Conservation (phyloP, 768 basidiomycete species). For the Xerocomus spinulosus region DNA sequence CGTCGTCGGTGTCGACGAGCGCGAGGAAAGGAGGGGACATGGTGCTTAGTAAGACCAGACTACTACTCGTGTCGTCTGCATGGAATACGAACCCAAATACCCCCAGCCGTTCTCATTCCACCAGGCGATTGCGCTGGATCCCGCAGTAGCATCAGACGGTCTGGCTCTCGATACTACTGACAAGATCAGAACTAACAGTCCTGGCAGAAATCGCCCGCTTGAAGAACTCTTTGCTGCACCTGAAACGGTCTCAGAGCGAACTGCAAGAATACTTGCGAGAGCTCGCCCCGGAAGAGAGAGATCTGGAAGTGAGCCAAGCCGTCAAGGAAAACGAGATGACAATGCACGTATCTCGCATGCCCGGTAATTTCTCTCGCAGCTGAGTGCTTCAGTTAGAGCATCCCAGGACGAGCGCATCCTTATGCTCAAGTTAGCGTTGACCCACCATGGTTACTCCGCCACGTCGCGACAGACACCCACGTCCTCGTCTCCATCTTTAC, state of each 20-base stretch:
- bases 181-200: not conserved
- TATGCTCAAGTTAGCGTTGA: slow-evolving; percentile 62
- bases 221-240: slow-evolving; percentile 61
- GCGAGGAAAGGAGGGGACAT: slow-evolving; percentile 48
- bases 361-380: slow-evolving; percentile 2
- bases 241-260: slow-evolving; percentile 57
- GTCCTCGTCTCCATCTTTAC: not conserved
- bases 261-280: slow-evolving; percentile 45
- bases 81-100: slow-evolving; percentile 67
- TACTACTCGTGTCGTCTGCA: slow-evolving; percentile 19
- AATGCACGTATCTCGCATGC: slow-evolving; percentile 49
- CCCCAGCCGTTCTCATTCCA: slow-evolving; percentile 69
- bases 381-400: slow-evolving; percentile 44
- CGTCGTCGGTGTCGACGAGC: slow-evolving; percentile 45
- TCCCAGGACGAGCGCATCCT: slow-evolving; percentile 75
- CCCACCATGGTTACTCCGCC: slow-evolving; percentile 53
- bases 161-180: slow-evolving; percentile 1
- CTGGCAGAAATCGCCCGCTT: slow-evolving; percentile 68
- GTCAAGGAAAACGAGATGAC: slow-evolving; percentile 67
- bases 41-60: slow-evolving; percentile 21
- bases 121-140: slow-evolving; percentile 62
- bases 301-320: slow-evolving; percentile 56
- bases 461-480: slow-evolving; percentile 20
- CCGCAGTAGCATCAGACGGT: slow-evolving; percentile 71
- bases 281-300: slow-evolving; percentile 35